Evolutionary conservation across 2,329 filamentous ascomycete genomes (phyloP), one percentile per base, ranked within the genome.

Genomic region (Fusarium praegraminearum): DNA sequence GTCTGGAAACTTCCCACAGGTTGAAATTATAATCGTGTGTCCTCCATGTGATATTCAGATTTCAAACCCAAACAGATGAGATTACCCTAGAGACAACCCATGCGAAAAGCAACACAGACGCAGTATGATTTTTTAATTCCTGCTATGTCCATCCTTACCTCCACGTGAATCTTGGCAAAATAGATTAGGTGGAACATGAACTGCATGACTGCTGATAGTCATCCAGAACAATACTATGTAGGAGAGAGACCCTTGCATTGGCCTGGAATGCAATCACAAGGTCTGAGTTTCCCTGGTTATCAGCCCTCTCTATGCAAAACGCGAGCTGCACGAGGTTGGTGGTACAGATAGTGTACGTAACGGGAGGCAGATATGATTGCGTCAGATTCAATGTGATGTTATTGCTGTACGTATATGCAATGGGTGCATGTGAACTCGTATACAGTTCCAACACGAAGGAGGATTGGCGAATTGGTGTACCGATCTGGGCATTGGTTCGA

Each of bases 251-350:
- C 43, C 16, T 15, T 33, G 40, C 51, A 22, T 36, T 47, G 24
- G 38, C 10, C 33, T 50, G 59, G 59, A 69, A 65, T 69, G 65
- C 22, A 45, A 36, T 26, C 24, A 35, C 22, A 49, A 24, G 16
- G 18, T 46, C 44, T 28, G 41, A 60, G 15, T 28, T 45, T 56
- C 54, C 59, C 40, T 69, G n/a, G 11, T 24, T 38, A 24, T 18
- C 45, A 30, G 30, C 26, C 22, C 35, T 45, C 15, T 50, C 44
- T 30, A 50, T 22, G n/a, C 22, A 46, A 51, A 50, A 49, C 43
- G 15, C 47, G 45, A 35, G 16, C 45, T 20, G 50, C 43, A 36
- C 32, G 35, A 57, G 44, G 26, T 28, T 40, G 49, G 44, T 30
- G 20, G 46, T 49, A 51, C 41, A 36, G 43, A 30, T n/a, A 52